A percentile compares a stretch with the other conserved stretches of the same genome.
Evolutionary conservation across 441 rosid species (phyloP).

Genomic region (Eugenia klotzschiana): DNA sequence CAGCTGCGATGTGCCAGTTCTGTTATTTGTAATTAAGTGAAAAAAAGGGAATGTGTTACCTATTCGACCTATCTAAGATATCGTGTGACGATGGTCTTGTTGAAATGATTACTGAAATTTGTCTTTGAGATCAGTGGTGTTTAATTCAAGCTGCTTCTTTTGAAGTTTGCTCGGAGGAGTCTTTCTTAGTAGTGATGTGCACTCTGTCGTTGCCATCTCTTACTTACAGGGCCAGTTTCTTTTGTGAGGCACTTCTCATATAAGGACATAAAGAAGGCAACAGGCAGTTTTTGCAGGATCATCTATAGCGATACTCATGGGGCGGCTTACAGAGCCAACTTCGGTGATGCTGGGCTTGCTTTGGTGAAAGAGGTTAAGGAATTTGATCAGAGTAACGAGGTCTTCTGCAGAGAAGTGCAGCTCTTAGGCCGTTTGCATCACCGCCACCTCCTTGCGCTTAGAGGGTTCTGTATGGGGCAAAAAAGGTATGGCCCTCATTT

Average conservation of each 20-base stretch:
- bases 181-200: not conserved
- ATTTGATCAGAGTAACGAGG: constrained; percentile 30
- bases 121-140: not conserved
- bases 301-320: constrained; percentile 44
- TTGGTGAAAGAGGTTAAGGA: constrained; percentile 55
- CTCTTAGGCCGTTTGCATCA: constrained; percentile 72
- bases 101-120: not conserved
- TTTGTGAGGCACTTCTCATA: constrained; percentile 40
- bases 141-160: not conserved
- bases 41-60: not conserved
- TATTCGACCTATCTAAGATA: not conserved
- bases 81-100: not conserved
- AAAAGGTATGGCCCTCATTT: constrained; percentile 29
- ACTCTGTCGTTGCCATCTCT: not conserved
- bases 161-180: not conserved
- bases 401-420: constrained; percentile 55
- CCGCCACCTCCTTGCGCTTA: constrained; percentile 77
- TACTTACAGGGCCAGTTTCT: constrained; percentile 28
- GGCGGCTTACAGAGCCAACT: constrained; percentile 59
- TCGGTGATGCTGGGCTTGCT: constrained; percentile 46
- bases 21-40: not conserved
- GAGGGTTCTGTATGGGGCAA: constrained; percentile 54
- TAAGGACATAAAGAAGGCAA: constrained; percentile 62
- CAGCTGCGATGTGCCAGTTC: not conserved
- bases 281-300: constrained; percentile 51